Percentiles rank a stretch among this genome's conserved stretches.
phyloP scores from a whole-genome alignment of 1,284 basidiomycete species.

The Papiliotrema nemorosa region DNA sequence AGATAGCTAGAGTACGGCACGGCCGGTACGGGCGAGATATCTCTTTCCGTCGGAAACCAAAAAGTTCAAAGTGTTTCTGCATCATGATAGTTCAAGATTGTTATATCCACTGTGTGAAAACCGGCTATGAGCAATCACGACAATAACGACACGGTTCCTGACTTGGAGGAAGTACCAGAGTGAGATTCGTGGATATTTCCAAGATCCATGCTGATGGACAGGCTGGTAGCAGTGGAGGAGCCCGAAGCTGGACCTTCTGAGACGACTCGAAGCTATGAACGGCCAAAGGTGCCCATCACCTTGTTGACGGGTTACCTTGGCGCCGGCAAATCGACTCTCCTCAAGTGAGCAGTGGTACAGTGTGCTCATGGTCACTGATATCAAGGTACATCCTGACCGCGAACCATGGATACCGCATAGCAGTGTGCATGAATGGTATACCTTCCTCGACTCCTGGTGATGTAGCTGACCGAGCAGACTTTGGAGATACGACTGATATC shows the following conservation, averaged over 20 bases:
- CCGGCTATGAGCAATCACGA: too few relatives aligned
- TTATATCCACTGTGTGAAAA: too few relatives aligned
- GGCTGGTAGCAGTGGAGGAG: too few relatives aligned
- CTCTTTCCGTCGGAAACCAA: too few relatives aligned
- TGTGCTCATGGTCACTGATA: not conserved
- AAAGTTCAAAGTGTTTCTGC: too few relatives aligned
- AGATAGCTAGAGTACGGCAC: too few relatives aligned
- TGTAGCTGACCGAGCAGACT: slow-evolving; percentile 30
- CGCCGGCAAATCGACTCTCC: slow-evolving; percentile 78
- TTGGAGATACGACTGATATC: slow-evolving; percentile 52
- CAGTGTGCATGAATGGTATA: slow-evolving; percentile 87
- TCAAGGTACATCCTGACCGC: slow-evolving; percentile 79
- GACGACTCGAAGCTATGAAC: slow-evolving; percentile 12
- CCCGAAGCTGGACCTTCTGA: slow-evolving; percentile 7
- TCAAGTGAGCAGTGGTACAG: slow-evolving; percentile 49
- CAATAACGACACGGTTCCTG: not conserved
- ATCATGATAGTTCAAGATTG: too few relatives aligned
- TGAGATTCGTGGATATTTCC: too few relatives aligned
- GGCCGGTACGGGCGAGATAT: too few relatives aligned
- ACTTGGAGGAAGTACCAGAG: slow-evolving; percentile 3
- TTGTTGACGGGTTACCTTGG: slow-evolving; percentile 89
- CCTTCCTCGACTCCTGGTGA: too few relatives aligned
- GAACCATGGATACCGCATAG: slow-evolving; percentile 86
- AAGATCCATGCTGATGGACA: too few relatives aligned
- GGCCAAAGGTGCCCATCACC: slow-evolving; percentile 68